A percentile compares a stretch with the other conserved stretches of the same genome.
phyloP scores from a whole-genome alignment of 371 early-diverging fungal genomes.

The Mucor lusitanicus region DNA sequence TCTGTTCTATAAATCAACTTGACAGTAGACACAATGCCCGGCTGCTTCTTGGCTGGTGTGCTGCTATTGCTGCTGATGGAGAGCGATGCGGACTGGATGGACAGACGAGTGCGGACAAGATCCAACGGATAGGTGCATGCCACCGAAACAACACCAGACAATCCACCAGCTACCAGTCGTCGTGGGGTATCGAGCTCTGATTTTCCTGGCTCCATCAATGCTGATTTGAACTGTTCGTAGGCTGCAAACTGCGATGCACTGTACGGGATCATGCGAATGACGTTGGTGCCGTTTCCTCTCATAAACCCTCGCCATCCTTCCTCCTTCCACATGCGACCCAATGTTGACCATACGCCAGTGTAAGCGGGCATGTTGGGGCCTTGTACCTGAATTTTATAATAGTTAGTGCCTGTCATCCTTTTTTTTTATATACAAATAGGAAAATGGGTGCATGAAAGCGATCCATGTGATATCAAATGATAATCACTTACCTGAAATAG shows the following conservation, averaged over 20 bases:
- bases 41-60: slow-evolving; percentile 42
- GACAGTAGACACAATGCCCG: slow-evolving; percentile 73
- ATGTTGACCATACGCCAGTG: slow-evolving; percentile 70
- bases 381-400: slow-evolving; percentile 60
- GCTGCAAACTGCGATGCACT: slow-evolving; percentile 89
- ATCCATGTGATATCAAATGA: slow-evolving; percentile 33
- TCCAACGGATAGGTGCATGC: slow-evolving; percentile 89
- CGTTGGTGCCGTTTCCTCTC: slow-evolving; percentile 93
- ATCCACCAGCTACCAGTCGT: slow-evolving; percentile 77
- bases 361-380: slow-evolving; percentile 68
- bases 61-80: neutral
- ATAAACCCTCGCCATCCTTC: slow-evolving; percentile 86
- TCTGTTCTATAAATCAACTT: slow-evolving; percentile 70
- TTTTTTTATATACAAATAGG: neutral
- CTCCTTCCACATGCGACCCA: slow-evolving; percentile 83
- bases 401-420: neutral
- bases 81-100: slow-evolving; percentile 65
- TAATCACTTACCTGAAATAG: slow-evolving; percentile 77
- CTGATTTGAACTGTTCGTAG: slow-evolving; percentile 75
- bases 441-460: neutral
- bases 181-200: slow-evolving; percentile 73
- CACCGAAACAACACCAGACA: slow-evolving; percentile 84
- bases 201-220: slow-evolving; percentile 70
- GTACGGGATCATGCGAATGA: slow-evolving; percentile 91
- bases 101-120: slow-evolving; percentile 84